Base-by-base conservation (phyloP, 805 yeast species). In the Wickerhamomyces silvicola region DNA sequence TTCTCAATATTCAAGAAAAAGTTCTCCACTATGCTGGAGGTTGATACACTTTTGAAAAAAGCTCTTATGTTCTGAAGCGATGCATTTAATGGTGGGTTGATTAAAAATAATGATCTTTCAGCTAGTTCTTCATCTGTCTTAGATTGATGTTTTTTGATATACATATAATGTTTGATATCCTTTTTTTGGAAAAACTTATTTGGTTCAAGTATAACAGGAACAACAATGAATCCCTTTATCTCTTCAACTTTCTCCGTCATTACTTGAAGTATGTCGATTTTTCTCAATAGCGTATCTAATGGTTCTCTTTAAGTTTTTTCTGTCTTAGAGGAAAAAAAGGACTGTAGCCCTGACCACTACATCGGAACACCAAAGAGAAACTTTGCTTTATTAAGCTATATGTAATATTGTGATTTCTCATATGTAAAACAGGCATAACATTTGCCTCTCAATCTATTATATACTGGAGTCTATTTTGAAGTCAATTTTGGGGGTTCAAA, bases 21-120 rank as follows among this genome's bases (percentile, higher is more conserved):
- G 41, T 57, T 59, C 43, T 81, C 83, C 10, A 82, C 60, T 24
- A 80, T 72, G 7, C 87, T 72, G 5, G 81, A 84, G 3, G 76
- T 68, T 22, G 83, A 75, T 2, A 81, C 64, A 10, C 66, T 59
- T 33, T 68, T 68, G 46, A 86, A 73, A 25, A 77, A 68, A 35
- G 63, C 66, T 48, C 75, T 79, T 29, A 86, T 50, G 22, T 62
- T 61, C 26, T 67, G 64, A 11, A 72, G 48, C 16, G 68, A 64
- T 6, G 86, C 67, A 36, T 70, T 68, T 15, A 79, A 59, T 2
- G 97, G 96, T 24, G 86, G 59, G 51, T 88, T 87, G 36, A 81
- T 75, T 6, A 81, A 53, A 57, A 88, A 88, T n/a, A 88, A 55
- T 18, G 82, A 68, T 31, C 82, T 64, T 31, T 70, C 69, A 14